A percentile compares a stretch with the other conserved stretches of the same genome.
phyloP scores from a whole-genome alignment of 2,329 filamentous ascomycete species.

The Fusarium chaquense region DNA sequence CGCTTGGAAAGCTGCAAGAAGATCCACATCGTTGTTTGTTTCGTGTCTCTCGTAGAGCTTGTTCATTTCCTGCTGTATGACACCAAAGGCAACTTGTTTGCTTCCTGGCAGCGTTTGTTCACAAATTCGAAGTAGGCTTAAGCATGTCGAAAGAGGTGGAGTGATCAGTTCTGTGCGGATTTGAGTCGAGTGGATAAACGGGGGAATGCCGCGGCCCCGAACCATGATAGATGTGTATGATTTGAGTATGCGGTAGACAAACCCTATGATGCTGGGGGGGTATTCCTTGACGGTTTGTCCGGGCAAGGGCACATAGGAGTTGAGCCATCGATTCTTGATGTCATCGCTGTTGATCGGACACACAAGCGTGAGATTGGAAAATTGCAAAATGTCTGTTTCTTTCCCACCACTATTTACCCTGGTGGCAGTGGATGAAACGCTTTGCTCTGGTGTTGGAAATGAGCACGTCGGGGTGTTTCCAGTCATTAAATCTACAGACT shows the following conservation, averaged over 20 bases:
- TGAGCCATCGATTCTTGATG: neutral
- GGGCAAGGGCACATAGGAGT: neutral
- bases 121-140: neutral
- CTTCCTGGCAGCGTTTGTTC: neutral
- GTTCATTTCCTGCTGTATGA: neutral
- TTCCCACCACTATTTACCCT: neutral
- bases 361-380: neutral
- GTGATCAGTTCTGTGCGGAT: rapidly evolving
- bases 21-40: rapidly evolving
- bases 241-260: neutral
- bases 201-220: neutral
- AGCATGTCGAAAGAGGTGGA: neutral
- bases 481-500: neutral
- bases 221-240: neutral
- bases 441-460: neutral
- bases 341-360: neutral
- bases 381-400: neutral
- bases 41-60: rapidly evolving
- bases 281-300: neutral
- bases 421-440: rapidly evolving
- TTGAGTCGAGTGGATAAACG: neutral
- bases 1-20: rapidly evolving
- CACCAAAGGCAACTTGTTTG: neutral
- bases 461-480: rapidly evolving
- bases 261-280: neutral